Base-by-base conservation (phyloP, 441 rosid genomes). In the Bocquillonia castaneifolia region DNA sequence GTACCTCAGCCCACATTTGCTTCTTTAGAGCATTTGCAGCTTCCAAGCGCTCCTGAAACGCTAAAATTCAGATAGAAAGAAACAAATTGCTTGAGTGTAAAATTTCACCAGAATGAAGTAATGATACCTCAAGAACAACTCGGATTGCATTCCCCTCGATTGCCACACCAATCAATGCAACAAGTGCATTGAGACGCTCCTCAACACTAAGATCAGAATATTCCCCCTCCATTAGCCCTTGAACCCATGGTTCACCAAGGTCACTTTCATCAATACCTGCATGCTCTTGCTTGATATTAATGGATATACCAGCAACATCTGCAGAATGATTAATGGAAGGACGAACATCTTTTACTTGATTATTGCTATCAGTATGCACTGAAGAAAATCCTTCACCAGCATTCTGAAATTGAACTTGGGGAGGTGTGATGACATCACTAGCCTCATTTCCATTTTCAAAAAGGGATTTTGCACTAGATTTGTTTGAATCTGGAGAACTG, bases 1-100 rank as follows among this genome's bases (percentile, higher is more conserved):
- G 97, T 40, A 83, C 91, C 77, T 89, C 97, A 3, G 91, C 83
- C 96, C 92, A 89, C 88, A 89, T 88, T 81, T 84, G 97, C 80
- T 89, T 91, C 85, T 89, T 91, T 67, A 91, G 75, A 45, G 89
- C 85, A 86, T 77, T 89, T 31, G 97, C 96, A 40, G 85, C 88
- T 79, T 91, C 97, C 74, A 91, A 74, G 18, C 97, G 92, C 72
- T 89, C 97, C 97, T 91, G 86, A 76, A 76, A 70, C 51, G 23
- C 48, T 51, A 39, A 64, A 60, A 63, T 59, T 78, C 70, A 79
- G 76, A 75, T 9, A 26, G 65, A 48, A 67, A 57, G 20, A 64
- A 36, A 44, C 28, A 51, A 37, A 72, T 44, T 7, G 58, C 34
- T 65, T 59, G 64, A 25, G 10, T 50, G 54, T 14, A 13, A 59